Base-by-base conservation (phyloP, 2,329 filamentous ascomycete genomes). In the Botrytis hyacinthi region DNA sequence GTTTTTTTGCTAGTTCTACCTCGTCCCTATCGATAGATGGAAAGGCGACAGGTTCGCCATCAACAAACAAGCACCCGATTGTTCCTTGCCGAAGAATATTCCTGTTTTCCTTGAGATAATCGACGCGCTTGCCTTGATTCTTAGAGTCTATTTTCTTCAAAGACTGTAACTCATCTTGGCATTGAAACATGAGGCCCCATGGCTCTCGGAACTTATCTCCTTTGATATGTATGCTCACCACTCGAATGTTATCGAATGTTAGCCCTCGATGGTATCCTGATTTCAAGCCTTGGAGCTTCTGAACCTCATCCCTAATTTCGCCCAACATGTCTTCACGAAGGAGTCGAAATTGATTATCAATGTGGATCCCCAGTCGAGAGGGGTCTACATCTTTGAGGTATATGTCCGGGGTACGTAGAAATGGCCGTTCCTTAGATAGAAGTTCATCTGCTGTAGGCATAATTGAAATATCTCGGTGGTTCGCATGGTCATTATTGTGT, bases 281-380 rank as follows among this genome's bases (percentile, higher is more conserved):
- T 76, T 86, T 89, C n/a, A 81, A 82, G 0, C 85, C 86, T 18
- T 80, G 82, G 0, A 86, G 84, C 7, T 85, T 81, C 42, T 88
- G 85, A 0, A 91, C 80, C 66, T 92, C 90, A 14, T 90, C 87
- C 1, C 89, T 86, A 3, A 94, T 82, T 75, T 92, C 90, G 0
- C 84, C 87, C 0, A 94, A 81, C 85, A 93, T 90, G 75, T 94
- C 92, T 76, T 94, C 91, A 4, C 92, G 84, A 0, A 93, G 83
- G 0, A 94, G 84, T 0, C 92, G 89, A 76, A 92, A 95, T 70
- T 93, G 89, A 78, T 91, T 92, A 77, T 93, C 92, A 0, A 92
- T 80, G 78, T 93, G 89, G 0, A 82, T 80, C 0, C 81, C 81
- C 0, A 85, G 80, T 1, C 88, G 85, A 0, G 80, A 76, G 1